These are phyloP conservation scores for Amphirosellinia nigrospora DNA, from an alignment of 495 filamentous ascomycete genomes.

Conservation along the genomic window DNA sequence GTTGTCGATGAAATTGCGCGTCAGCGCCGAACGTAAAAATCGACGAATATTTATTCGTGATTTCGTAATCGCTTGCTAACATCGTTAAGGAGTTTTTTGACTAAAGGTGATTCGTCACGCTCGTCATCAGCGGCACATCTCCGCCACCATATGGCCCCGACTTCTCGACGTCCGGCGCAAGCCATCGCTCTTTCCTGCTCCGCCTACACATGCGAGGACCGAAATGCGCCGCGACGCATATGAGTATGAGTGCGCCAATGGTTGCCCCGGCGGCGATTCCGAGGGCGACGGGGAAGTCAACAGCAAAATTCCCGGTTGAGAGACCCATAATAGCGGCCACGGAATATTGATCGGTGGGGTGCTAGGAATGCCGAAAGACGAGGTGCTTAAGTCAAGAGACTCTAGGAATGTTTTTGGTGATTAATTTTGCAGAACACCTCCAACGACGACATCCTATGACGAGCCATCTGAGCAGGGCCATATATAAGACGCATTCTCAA, in stretches of 20 bases:
- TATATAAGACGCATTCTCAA: not conserved
- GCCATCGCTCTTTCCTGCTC: slow-evolving; percentile 33
- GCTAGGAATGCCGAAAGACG: too few relatives aligned
- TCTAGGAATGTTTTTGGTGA: not conserved
- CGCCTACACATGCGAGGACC: slow-evolving; percentile 32
- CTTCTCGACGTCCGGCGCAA: slow-evolving; percentile 24
- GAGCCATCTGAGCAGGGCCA: not conserved
- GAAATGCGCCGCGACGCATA: slow-evolving; percentile 35
- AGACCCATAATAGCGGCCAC: not conserved
- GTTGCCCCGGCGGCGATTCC: slow-evolving; percentile 29
- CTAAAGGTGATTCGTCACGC: not conserved
- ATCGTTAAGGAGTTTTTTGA: not conserved
- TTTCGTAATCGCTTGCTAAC: not conserved
- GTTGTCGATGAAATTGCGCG: too few relatives aligned
- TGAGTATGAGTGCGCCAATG: slow-evolving; percentile 23
- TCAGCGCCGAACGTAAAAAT: not conserved
- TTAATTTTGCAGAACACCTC: not conserved
- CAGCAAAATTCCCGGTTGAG: slow-evolving; percentile 25
- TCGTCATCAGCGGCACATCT: not conserved
- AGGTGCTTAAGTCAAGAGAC: not conserved
- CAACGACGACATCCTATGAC: not conserved
- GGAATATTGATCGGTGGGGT: too few relatives aligned
- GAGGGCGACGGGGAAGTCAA: slow-evolving; percentile 29
- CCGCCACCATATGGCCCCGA: not conserved
- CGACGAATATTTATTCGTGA: not conserved